phyloP scores from a whole-genome alignment of 768 basidiomycete genomes.

The Lactarius psammicola region DNA sequence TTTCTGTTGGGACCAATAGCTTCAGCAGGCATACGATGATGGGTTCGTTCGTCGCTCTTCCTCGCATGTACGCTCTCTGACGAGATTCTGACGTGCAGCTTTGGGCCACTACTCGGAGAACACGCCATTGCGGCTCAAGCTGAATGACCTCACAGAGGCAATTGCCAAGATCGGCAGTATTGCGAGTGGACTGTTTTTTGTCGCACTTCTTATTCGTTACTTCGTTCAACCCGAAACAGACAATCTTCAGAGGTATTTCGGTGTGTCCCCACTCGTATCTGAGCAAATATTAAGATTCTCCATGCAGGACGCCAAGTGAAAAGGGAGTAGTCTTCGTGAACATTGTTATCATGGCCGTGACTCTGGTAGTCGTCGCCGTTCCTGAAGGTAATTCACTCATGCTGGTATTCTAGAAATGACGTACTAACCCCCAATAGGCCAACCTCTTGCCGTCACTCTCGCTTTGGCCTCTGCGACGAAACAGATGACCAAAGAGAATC shows the following conservation, averaged over 20 bases:
- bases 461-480: conserved; percentile 97
- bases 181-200: conserved; percentile 83
- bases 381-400: conserved; percentile 57
- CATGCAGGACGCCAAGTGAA: conserved; percentile 59
- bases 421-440: conserved; percentile 47
- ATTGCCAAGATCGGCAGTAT: conserved; percentile 88
- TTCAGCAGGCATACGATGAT: conserved; percentile 98
- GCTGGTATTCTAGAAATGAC: conserved; percentile 12
- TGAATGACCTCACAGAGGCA: conserved; percentile 88
- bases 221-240: conserved; percentile 78
- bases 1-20: conserved; percentile 87
- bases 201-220: conserved; percentile 87
- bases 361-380: conserved; percentile 83
- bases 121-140: conserved; percentile 91
- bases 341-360: conserved; percentile 92
- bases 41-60: conserved; percentile 53
- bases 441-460: conserved; percentile 93
- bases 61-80: neutral
- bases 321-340: conserved; percentile 91
- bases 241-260: conserved; percentile 41
- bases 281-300: neutral
- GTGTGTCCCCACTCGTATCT: no score
- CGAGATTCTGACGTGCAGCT: conserved; percentile 44
- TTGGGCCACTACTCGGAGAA: conserved; percentile 82
- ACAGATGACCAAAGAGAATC: conserved; percentile 94